Evolutionary conservation across 2,329 filamentous ascomycete genomes (phyloP), one percentile per base, ranked within the genome.

Genomic region (Aspergillus ochraceoroseus): DNA sequence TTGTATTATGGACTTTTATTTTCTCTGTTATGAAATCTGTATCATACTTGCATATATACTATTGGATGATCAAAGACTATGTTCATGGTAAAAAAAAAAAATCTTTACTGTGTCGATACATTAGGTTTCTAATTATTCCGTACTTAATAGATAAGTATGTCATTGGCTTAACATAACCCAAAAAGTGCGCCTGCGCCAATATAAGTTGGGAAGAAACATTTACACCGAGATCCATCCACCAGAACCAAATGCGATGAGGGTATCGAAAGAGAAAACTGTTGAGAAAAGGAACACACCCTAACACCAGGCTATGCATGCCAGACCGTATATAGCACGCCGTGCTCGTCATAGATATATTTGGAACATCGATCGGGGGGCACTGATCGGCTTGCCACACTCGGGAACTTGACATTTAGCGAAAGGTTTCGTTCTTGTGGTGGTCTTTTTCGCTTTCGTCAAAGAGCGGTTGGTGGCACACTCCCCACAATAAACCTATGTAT

Each of bases 401-500:
- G 55, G 51, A 4, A 70, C 67, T 34, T 64, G 63, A 53, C 70
- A 73, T 42, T 62, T 66, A 2, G 64, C 57, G 43, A 72, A 72
- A 6, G 65, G 64, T 29, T 63, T 67, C 30, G 56, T 62, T 26
- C 54, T 55, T 7, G 46, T 31, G 2, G 14, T 29, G 19, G 57
- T 36, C 35, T 62, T 66, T 43, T 62, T 66, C 2, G 55, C 55
- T 25, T 62, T 61, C 7, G 62, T 57, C 8, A 59, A 37, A 6
- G 61, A 59, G 18, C 69, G 62, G 36, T 70, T 62, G 17, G 54
- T 62, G 11, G 66, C 62, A 48, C 70, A 73, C 49, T 66, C 66
- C 28, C 70, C 70, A 50, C 70, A 73, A 43, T 72, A 73, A 8
- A 71, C 70, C 70, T 73, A 32, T 18, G 30, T 7, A 11, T 18